Conservation (phyloP, 495 filamentous ascomycete species). For the Penicillium soppii region DNA sequence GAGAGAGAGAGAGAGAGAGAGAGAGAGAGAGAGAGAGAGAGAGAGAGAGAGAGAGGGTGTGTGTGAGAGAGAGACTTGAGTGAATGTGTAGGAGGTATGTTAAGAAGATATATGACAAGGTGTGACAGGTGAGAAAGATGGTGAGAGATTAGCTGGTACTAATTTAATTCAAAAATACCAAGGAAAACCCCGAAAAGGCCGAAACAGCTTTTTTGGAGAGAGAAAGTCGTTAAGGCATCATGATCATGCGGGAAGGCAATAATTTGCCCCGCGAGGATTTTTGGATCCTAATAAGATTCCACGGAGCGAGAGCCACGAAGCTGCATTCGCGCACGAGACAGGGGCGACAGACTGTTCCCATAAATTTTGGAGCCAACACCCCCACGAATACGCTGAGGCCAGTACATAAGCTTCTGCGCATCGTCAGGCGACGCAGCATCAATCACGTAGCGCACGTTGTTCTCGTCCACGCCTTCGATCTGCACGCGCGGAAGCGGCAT, state of each 20-base stretch:
- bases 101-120: neutral
- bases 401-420: conserved; percentile 36
- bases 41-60: neutral
- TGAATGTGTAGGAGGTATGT: neutral
- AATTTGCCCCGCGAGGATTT: neutral
- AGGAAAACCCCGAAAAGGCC: conserved; percentile 5
- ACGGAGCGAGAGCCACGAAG: conserved; percentile 25
- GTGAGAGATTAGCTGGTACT: neutral
- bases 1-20: neutral
- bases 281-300: conserved; percentile 21
- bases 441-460: conserved; percentile 38
- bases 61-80: conserved; percentile 1
- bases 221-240: conserved; percentile 22
- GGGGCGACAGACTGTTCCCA: conserved; percentile 21
- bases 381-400: conserved; percentile 26
- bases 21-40: neutral
- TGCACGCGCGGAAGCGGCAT: conserved; percentile 27
- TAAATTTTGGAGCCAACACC: conserved; percentile 2
- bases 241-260: conserved; percentile 18
- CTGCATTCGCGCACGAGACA: conserved; percentile 25
- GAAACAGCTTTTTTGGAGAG: conserved; percentile 12
- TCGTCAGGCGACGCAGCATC: conserved; percentile 26
- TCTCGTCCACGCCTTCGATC: conserved; percentile 40
- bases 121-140: neutral
- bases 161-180: neutral